Evolutionary conservation across 2,329 filamentous ascomycete species (phyloP).

Genomic region (Ophiostoma sp.): DNA sequence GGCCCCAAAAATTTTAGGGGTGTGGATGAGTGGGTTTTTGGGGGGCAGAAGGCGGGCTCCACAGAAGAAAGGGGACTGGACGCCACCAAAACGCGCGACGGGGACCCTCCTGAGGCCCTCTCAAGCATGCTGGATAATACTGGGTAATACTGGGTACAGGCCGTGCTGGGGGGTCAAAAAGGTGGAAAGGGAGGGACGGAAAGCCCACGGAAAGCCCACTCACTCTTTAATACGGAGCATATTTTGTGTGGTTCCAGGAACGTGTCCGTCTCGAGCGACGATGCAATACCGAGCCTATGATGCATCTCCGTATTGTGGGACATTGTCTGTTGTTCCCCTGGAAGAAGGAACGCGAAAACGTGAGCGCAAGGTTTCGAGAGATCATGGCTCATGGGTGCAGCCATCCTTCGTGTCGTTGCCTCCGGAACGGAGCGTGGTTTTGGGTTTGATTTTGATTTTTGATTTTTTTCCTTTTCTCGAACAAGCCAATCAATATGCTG

Average conservation of each 20-base stretch:
- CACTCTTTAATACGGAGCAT: slow-evolving; percentile 14
- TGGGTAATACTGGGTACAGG: background rate
- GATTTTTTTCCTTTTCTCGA: background rate
- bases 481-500: background rate
- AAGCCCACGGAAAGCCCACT: slow-evolving; percentile 19
- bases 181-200: background rate
- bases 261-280: background rate
- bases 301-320: background rate
- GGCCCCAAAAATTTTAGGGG: background rate
- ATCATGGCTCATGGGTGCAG: background rate
- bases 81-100: background rate
- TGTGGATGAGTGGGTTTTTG: slow-evolving; percentile 20
- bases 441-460: background rate
- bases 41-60: background rate
- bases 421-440: background rate
- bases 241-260: slow-evolving; percentile 1
- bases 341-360: background rate
- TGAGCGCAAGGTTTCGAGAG: slow-evolving; percentile 5
- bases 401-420: background rate
- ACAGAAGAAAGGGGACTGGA: background rate
- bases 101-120: too few species aligned
- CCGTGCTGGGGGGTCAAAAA: background rate
- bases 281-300: too few species aligned
- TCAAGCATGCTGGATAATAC: slow-evolving; percentile 9
- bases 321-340: background rate